These are phyloP conservation scores for Wallacemonas collosoma DNA, from an alignment of 208 protist species.

Conservation along the genomic window DNA sequence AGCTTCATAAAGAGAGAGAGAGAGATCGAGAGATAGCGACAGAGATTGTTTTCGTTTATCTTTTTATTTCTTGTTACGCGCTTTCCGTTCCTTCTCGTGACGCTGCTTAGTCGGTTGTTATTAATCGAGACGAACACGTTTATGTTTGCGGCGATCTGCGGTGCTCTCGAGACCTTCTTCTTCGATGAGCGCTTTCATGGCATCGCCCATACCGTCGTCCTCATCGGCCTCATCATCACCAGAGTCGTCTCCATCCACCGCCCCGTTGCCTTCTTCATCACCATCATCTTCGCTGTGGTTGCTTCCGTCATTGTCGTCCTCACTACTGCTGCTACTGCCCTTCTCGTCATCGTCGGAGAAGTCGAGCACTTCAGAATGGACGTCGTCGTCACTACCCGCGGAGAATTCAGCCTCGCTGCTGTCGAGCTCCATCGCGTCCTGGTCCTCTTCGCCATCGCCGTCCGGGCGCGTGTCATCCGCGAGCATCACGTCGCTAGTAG, in stretches of 20 bases:
- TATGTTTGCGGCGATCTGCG: constrained; percentile 43
- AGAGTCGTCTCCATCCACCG: background rate
- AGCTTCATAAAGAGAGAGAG: background rate
- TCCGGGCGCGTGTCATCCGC: constrained; percentile 22
- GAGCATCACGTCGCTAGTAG: constrained; percentile 28
- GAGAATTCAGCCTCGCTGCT: constrained; percentile 30
- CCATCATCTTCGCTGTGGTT: constrained; percentile 23
- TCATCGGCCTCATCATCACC: constrained; percentile 34
- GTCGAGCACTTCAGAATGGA: constrained; percentile 27
- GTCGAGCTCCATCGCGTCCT: constrained; percentile 21
- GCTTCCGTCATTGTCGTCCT: constrained; percentile 20
- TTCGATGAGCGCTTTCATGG: constrained; percentile 61
- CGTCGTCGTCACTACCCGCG: constrained; percentile 39
- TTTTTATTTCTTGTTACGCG: constrained; percentile 1
- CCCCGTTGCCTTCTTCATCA: constrained; percentile 1
- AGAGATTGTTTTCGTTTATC: background rate
- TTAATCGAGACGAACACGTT: constrained; percentile 62
- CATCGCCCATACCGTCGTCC: constrained; percentile 56
- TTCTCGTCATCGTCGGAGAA: constrained; percentile 18
- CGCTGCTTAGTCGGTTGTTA: no score
- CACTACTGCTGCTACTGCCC: constrained; percentile 16
- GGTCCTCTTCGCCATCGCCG: constrained; percentile 38
- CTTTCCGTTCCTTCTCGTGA: constrained; percentile 1
- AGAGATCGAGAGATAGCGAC: background rate
- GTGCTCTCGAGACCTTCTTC: constrained; percentile 37